A percentile compares a stretch with the other conserved stretches of the same genome.
Conservation (phyloP, 768 basidiomycete genomes). For the Rhizopogon sp. region DNA sequence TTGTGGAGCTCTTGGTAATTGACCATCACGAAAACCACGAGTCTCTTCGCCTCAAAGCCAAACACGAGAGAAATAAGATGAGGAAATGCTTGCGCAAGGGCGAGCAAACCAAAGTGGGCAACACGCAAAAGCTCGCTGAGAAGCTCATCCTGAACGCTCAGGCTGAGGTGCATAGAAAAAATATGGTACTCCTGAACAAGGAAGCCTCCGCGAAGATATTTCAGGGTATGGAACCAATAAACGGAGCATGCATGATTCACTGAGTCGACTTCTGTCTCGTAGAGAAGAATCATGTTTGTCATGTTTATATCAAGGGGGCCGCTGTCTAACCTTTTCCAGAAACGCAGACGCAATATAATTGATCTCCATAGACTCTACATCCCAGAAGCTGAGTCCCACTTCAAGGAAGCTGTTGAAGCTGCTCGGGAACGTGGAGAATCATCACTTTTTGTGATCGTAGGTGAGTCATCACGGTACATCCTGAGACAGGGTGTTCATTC, state of each 20-base stretch:
- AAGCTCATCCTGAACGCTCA: constrained; percentile 74
- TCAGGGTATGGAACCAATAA: constrained; percentile 42
- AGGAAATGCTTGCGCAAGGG: constrained; percentile 55
- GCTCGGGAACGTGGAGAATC: constrained; percentile 54
- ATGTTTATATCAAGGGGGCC: background rate
- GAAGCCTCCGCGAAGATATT: constrained; percentile 84
- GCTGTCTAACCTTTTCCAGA: background rate
- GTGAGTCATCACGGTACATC: constrained; percentile 33
- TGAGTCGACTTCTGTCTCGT: background rate
- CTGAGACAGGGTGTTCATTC: background rate
- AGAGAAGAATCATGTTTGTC: constrained; percentile 5
- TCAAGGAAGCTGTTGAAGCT: constrained; percentile 59
- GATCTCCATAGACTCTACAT: constrained; percentile 88
- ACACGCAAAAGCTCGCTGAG: constrained; percentile 47
- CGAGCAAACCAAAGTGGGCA: constrained; percentile 40
- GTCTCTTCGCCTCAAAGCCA: constrained; percentile 64
- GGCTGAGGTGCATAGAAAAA: constrained; percentile 64
- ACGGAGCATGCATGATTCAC: background rate
- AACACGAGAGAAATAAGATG: constrained; percentile 69
- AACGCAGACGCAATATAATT: constrained; percentile 54
- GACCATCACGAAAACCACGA: background rate
- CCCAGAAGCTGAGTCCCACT: constrained; percentile 72
- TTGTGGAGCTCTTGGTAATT: background rate
- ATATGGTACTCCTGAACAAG: constrained; percentile 70
- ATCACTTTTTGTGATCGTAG: constrained; percentile 74